These are phyloP conservation scores for Cajanus cajan DNA, from an alignment of 306 rosid species.

Conservation along the genomic window DNA sequence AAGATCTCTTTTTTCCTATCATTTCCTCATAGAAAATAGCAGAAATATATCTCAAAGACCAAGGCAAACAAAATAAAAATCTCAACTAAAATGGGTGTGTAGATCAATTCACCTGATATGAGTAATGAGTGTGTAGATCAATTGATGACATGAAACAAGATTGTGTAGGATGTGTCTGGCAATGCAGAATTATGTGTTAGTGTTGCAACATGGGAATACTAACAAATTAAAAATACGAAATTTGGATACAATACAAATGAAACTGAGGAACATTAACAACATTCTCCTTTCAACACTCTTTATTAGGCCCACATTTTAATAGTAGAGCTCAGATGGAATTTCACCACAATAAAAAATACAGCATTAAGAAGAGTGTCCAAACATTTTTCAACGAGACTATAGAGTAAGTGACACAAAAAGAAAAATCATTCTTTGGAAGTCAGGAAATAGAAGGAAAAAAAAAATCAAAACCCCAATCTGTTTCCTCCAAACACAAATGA, in stretches of 20 bases:
- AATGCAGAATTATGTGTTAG: conserved; percentile 24
- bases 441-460: not conserved
- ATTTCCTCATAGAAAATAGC: conserved; percentile 14
- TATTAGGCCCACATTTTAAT: not conserved
- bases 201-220: not conserved
- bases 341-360: not conserved
- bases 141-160: conserved; percentile 95
- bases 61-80: conserved; percentile 26
- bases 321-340: not conserved
- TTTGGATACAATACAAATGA: not conserved
- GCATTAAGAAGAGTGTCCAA: not conserved
- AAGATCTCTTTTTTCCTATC: not conserved
- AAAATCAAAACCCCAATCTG: not conserved
- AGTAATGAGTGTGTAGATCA: conserved; percentile 91
- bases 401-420: not conserved
- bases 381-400: not conserved
- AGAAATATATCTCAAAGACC: conserved; percentile 5
- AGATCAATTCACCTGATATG: conserved; percentile 71
- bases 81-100: conserved; percentile 2
- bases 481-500: not conserved
- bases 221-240: not conserved
- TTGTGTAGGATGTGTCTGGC: conserved; percentile 93
- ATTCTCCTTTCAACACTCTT: not conserved
- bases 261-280: not conserved
- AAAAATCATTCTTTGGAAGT: not conserved